Base-by-base conservation (phyloP, 768 basidiomycete species). In the Serendipita sp. region DNA sequence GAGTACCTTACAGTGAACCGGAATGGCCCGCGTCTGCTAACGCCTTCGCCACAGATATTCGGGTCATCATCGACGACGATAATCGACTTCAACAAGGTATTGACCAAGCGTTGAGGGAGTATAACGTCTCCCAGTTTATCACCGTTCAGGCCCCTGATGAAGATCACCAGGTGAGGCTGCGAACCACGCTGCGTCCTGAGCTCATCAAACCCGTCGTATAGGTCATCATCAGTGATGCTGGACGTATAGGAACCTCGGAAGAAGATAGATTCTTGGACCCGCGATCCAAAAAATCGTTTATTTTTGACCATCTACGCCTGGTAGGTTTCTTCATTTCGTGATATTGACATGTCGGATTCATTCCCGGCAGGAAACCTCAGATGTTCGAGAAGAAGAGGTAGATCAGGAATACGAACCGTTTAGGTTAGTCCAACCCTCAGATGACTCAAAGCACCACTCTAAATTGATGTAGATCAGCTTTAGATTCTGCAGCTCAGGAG, bases 41-140 rank as follows among this genome's bases (percentile, higher is more conserved):
- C 65, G 65, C 63, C 45, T 48, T 45, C 66, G 67, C 67, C 68
- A 67, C 71, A 94, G 95, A 97, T 77, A 83, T 97, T 63, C 89
- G 93, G 70, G 84, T 81, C 73, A 89, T 98, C 72, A 85, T 97
- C 71, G 81, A 82, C 47, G 86, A 94, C 75, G 93, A 98, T 72
- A 84, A 85, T 16, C 77, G 80, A n/a, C 81, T 97, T 51, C 86
- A 92, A 70, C 78, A 80, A 8, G 86, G 87, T 48, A 81, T 95
- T 62, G 78, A 84, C 0, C 88, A 90, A 2, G 87, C 89, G 1
- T 74, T 98, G 65, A 78, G 81, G 62, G 80, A 89, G 66, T 97
- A 97, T 75, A 95, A 97, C 71, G 76, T 89, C 64, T 82, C 83
- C 44, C 95, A 99, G 72, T 88, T 93, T 73, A 87, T 85, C 34